Evolutionary conservation across 306 rosid species (phyloP).

Genomic region (Pyrus communis): DNA sequence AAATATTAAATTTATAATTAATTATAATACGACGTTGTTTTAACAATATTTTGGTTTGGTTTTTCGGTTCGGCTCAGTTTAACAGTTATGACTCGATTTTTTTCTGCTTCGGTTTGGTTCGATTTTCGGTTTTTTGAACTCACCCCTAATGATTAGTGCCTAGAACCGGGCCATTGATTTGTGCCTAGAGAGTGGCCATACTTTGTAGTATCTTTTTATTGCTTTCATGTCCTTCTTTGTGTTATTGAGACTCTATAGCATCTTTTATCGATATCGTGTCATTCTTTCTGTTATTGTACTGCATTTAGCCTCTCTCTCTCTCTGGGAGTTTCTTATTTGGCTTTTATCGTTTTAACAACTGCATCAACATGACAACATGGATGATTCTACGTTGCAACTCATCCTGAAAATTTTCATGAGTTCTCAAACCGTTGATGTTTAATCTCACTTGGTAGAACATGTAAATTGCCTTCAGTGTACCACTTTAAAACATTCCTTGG

Average conservation of each 20-base stretch:
- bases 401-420: not conserved
- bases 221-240: not conserved
- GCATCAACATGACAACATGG: not conserved
- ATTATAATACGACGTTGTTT: too few species aligned
- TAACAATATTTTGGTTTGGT: too few species aligned
- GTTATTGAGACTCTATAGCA: too few species aligned
- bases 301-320: too few species aligned
- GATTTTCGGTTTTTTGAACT: too few species aligned
- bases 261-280: too few species aligned
- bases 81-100: too few species aligned
- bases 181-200: not conserved
- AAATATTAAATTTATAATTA: too few species aligned
- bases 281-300: too few species aligned
- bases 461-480: not conserved
- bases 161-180: too few species aligned
- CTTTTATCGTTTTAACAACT: not conserved
- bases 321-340: not conserved
- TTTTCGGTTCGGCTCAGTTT: too few species aligned
- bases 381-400: not conserved
- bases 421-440: not conserved
- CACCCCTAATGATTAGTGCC: too few species aligned
- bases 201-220: not conserved
- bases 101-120: fast-evolving
- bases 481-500: not conserved
- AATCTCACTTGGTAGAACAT: not conserved